Conservation (phyloP, 176 grass and related monocot species). For the Avena atlantica region DNA sequence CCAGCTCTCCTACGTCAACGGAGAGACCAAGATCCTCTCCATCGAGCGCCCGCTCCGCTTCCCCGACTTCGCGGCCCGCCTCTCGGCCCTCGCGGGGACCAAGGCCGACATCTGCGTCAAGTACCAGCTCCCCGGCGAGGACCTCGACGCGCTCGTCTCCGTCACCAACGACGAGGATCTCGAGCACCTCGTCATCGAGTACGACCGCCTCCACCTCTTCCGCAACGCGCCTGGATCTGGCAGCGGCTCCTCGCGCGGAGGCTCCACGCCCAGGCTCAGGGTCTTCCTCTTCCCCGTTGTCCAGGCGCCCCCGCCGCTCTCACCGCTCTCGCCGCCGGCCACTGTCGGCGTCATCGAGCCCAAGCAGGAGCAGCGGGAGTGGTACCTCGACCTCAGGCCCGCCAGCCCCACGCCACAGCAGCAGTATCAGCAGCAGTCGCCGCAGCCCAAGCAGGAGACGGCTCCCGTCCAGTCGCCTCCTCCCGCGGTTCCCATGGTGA, state of each 20-base stretch:
- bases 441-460: slow-evolving; percentile 27
- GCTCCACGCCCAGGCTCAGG: slow-evolving; percentile 62
- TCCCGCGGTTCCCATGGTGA: neutral
- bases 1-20: slow-evolving; percentile 91
- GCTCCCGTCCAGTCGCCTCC: slow-evolving; percentile 25
- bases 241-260: slow-evolving; percentile 38
- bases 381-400: slow-evolving; percentile 68
- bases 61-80: slow-evolving; percentile 63
- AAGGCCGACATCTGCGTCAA: slow-evolving; percentile 72
- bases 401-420: neutral
- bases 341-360: slow-evolving; percentile 54
- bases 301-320: slow-evolving; percentile 48
- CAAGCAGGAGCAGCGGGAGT: slow-evolving; percentile 63
- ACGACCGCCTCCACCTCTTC: slow-evolving; percentile 73
- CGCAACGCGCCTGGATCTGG: slow-evolving; percentile 47
- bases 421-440: neutral
- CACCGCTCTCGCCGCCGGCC: slow-evolving; percentile 37
- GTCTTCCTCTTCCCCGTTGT: slow-evolving; percentile 89
- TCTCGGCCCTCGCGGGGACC: slow-evolving; percentile 40
- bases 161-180: slow-evolving; percentile 98
- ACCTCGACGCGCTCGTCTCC: slow-evolving; percentile 95
- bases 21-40: slow-evolving; percentile 96
- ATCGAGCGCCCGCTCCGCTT: slow-evolving; percentile 75
- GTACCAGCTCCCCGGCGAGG: slow-evolving; percentile 99
- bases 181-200: slow-evolving; percentile 89